Conservation (phyloP, 805 yeast genomes). For the Saturnispora besseyi region DNA sequence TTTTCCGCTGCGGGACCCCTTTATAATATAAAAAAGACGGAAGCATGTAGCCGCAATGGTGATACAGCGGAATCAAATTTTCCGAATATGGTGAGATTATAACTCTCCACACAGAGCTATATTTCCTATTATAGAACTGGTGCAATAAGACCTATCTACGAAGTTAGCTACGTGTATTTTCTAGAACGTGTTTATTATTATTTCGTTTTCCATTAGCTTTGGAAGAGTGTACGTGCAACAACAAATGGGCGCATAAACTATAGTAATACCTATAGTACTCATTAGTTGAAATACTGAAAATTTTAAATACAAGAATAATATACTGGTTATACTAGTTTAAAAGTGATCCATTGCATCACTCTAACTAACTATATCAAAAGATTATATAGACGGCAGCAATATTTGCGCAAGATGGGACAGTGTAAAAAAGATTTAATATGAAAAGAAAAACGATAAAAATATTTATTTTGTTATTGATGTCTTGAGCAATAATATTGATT, state of each 20-base stretch:
- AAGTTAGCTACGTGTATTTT: background rate
- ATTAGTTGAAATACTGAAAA: too few relatives aligned
- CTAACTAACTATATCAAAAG: too few relatives aligned
- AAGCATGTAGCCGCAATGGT: background rate
- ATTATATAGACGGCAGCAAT: too few relatives aligned
- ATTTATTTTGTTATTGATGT: background rate
- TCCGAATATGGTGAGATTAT: background rate
- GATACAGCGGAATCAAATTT: background rate
- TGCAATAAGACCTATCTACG: background rate
- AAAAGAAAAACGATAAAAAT: background rate
- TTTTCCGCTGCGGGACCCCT: background rate
- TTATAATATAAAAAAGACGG: background rate
- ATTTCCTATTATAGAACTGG: background rate
- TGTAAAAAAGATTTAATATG: background rate
- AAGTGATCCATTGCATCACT: too few relatives aligned
- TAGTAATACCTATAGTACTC: too few relatives aligned
- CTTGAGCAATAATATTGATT: background rate
- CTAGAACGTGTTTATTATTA: background rate
- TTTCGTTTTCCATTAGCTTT: background rate
- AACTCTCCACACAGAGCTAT: background rate
- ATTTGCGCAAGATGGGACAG: too few relatives aligned
- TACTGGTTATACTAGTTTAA: too few relatives aligned
- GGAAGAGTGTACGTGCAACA: too few relatives aligned
- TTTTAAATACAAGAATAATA: too few relatives aligned
- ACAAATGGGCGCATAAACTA: too few relatives aligned